These are phyloP conservation scores for Suhomyces taliae DNA, from an alignment of 1,139 yeast genomes.

Conservation along the genomic window DNA sequence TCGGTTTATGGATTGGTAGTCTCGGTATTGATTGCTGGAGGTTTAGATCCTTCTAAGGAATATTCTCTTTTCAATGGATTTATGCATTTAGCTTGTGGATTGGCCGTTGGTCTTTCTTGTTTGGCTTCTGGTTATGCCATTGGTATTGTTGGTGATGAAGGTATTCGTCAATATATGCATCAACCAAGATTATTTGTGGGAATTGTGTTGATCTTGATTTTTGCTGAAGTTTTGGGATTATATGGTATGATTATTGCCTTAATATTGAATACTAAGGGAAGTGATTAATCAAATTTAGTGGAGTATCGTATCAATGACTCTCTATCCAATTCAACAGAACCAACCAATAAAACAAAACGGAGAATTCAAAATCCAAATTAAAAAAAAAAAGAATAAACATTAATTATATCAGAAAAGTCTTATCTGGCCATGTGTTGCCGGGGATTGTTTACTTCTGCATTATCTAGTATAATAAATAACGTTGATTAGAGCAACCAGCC, in stretches of 20 bases:
- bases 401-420: too few relatives aligned
- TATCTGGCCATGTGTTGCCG: neutral
- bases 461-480: neutral
- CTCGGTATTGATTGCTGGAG: constrained; percentile 93
- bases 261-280: constrained; percentile 85
- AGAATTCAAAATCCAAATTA: too few relatives aligned
- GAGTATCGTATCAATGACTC: neutral
- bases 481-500: neutral
- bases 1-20: constrained; percentile 97
- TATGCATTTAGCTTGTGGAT: constrained; percentile 95
- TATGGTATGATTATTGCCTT: constrained; percentile 94
- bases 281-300: constrained; percentile 18
- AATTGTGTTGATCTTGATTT: constrained; percentile 89
- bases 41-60: constrained; percentile 69
- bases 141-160: constrained; percentile 99
- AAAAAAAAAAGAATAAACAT: too few relatives aligned
- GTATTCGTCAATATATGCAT: constrained; percentile 94
- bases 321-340: too few relatives aligned
- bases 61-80: constrained; percentile 92
- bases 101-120: constrained; percentile 94
- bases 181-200: constrained; percentile 97
- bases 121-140: constrained; percentile 97
- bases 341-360: too few relatives aligned
- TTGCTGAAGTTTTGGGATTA: constrained; percentile 95
- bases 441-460: neutral